Evolutionary conservation across 2,329 filamentous ascomycete species (phyloP).

Genomic region (Penicillium sp.): DNA sequence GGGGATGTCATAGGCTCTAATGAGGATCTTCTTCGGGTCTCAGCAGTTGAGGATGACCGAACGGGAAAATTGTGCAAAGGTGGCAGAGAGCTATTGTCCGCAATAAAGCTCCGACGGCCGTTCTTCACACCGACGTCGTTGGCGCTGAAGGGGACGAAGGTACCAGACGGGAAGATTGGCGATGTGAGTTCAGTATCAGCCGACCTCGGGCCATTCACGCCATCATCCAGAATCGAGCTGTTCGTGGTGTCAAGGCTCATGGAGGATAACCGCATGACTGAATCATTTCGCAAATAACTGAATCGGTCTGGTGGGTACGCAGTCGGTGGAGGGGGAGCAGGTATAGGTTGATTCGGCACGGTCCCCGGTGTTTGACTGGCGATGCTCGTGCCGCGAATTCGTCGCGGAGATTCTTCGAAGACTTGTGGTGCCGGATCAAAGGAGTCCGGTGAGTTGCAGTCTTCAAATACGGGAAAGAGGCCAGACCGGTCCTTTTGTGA

Average conservation of each 20-base stretch:
- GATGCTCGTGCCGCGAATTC: constrained; percentile 34
- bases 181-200: constrained; percentile 31
- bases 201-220: constrained; percentile 26
- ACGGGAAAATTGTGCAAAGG: constrained; percentile 27
- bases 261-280: constrained; percentile 34
- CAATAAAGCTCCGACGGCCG: constrained; percentile 30
- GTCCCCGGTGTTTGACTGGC: constrained; percentile 34
- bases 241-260: constrained; percentile 40
- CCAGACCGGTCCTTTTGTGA: constrained; percentile 22
- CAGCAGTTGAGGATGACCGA: constrained; percentile 26
- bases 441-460: constrained; percentile 16
- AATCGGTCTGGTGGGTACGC: constrained; percentile 33
- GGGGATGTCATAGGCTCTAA: constrained; percentile 24
- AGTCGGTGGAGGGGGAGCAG: constrained; percentile 33
- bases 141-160: constrained; percentile 37
- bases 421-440: constrained; percentile 24
- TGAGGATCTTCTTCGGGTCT: constrained; percentile 24
- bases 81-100: constrained; percentile 24
- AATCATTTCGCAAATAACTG: constrained; percentile 36
- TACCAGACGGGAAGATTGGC: constrained; percentile 34
- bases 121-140: constrained; percentile 36
- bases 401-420: constrained; percentile 24
- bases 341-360: constrained; percentile 38
- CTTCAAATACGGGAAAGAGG: constrained; percentile 27
- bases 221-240: constrained; percentile 40